phyloP scores from a whole-genome alignment of 345 rosid species.

The Bretschneidera sinensis region DNA sequence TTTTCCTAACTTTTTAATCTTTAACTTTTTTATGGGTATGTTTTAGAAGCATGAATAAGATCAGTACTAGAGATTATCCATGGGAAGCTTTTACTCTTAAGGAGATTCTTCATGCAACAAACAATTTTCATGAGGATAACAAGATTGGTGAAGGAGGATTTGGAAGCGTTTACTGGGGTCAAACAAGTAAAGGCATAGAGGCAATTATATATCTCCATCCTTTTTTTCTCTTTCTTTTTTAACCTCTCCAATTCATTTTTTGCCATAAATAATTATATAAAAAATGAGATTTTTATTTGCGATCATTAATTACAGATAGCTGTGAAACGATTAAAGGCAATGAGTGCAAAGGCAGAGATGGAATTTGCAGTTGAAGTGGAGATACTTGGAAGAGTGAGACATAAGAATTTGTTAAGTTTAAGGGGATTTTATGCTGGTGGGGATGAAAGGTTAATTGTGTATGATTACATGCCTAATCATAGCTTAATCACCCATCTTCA shows the following conservation, averaged over 20 bases:
- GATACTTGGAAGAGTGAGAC: slow-evolving; percentile 69
- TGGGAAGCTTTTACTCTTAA: slow-evolving; percentile 53
- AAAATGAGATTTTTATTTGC: neutral
- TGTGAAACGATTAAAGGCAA: slow-evolving; percentile 59
- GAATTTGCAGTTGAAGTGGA: slow-evolving; percentile 74
- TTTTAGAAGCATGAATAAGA: slow-evolving; percentile 16
- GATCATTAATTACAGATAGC: slow-evolving; percentile 39
- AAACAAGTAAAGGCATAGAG: slow-evolving; percentile 59
- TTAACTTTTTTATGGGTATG: neutral
- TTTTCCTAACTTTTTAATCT: too few relatives aligned
- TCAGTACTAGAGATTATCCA: slow-evolving; percentile 33
- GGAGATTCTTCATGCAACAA: slow-evolving; percentile 59
- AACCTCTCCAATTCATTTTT: neutral
- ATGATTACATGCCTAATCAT: slow-evolving; percentile 71
- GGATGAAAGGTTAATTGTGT: slow-evolving; percentile 62
- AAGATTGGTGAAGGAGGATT: slow-evolving; percentile 75
- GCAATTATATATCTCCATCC: slow-evolving; percentile 20
- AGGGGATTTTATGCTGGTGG: slow-evolving; percentile 67
- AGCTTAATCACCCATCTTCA: slow-evolving; percentile 61
- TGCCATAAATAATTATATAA: neutral
- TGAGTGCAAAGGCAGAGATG: slow-evolving; percentile 67
- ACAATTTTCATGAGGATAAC: slow-evolving; percentile 55
- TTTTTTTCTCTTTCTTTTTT: neutral
- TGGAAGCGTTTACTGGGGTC: slow-evolving; percentile 70
- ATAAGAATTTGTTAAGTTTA: slow-evolving; percentile 51